Evolutionary conservation across 306 rosid species (phyloP), one percentile per base, ranked within the genome.

Genomic region (Lithocarpus polystachyus): DNA sequence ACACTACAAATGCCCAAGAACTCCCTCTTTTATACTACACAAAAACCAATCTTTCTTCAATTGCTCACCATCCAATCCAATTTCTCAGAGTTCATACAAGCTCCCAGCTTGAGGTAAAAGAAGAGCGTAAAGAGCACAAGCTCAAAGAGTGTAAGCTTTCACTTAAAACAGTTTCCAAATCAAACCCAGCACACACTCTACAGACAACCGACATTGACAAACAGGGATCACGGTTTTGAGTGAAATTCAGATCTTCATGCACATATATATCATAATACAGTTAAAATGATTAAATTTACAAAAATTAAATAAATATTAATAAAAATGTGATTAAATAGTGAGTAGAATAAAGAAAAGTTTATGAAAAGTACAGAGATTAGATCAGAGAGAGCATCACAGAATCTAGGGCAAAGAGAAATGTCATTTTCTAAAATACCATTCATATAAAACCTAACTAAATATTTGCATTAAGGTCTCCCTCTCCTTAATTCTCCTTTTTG

Each of bases 1-100:
- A 60, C 17, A 17, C 78, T 79, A 91, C 92, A 87, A 86, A 90
- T 86, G 91, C 83, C 85, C 77, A 88, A 87, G 88, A 82, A 79
- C 82, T 87, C 87, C 84, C 84, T 48, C 81, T 79, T 75, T 72
- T 60, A 10, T 53, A 78, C 87, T 74, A 87, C 69, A 52, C 65
- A 14, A 22, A 70, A 80, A 74, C 24, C 76, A 82, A 28, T 77
- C 57, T 82, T 48, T 71, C 75, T 72, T 70, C 56, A 61, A 73
- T 72, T 80, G 77, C 68, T 56, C 72, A 23, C 19, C 70, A 75
- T 78, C 77, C 55, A 67, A 53, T 71, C 62, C 79, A 68, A 89
- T 55, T 81, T 68, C 28, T 54, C 81, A 20, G 9, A 71, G 35
- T 17, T 48, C 40, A 22, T 4, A 71, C 56, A 43, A 71, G 37